Base-by-base conservation (phyloP, 257 asterid species). In the Nyctanthes arbortristis region DNA sequence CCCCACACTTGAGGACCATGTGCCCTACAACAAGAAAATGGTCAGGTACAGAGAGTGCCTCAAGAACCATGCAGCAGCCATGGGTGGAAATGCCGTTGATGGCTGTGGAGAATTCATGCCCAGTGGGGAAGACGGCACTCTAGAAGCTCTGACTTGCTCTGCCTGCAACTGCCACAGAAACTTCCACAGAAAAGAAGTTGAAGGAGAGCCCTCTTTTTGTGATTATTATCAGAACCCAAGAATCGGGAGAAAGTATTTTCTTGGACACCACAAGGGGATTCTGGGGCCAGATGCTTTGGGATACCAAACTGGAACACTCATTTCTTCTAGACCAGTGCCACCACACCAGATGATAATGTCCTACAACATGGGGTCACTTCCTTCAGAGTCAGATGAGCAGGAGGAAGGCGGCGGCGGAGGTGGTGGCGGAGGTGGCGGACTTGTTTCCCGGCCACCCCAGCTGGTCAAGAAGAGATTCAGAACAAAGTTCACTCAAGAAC, bases 21-120 rank as follows among this genome's bases (percentile, higher is more conserved):
- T 61, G 13, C 76, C 81, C 30, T 81, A 72, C 86, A 89, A 72
- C 86, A 89, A 89, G 88, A 86, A 81, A 27, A 13, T 61, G 33
- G 56, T 78, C 4, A 79, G 79, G 27, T 93, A 90, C 76, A 77
- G 87, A 55, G 98, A 93, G 47, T 93, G 98, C 78, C 77, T 93
- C 37, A 90, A 88, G 77, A 93, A 90, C 84, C 98, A 93, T 71
- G 98, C 98, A 31, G 98, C 98, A 1, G 20, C 88, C 40, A 88
- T 90, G 90, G 98, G 98, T 4, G 96, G 96, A 2, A 87, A 78
- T 75, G 91, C 96, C 49, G 87, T 89, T 4, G 97, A 93, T 75
- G 98, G 98, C 0, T 93, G 98, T 69, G 98, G 98, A 4, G 98
- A 93, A 66, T 93, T 93, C 81, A 90, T 93, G 98, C 88, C 97